A percentile compares a stretch with the other conserved stretches of the same genome.
phyloP scores from a whole-genome alignment of 2,329 filamentous ascomycete genomes.

The Nigrograna mackinnonii region DNA sequence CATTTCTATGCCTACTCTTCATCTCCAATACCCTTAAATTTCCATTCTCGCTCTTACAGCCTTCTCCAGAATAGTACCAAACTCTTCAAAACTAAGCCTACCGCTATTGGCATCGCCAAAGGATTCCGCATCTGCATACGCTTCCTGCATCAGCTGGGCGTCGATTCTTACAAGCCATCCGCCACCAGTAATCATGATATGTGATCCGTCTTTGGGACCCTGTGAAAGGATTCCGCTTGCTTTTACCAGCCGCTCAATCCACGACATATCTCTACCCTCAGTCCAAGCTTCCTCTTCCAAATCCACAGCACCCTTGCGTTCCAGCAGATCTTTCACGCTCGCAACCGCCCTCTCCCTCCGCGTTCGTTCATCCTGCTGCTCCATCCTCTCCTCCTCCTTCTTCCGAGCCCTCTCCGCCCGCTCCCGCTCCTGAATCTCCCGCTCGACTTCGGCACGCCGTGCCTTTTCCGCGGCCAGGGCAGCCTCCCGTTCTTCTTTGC shows the following conservation, averaged over 20 bases:
- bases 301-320: constrained; percentile 27
- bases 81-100: constrained; percentile 38
- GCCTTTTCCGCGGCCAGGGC: constrained; percentile 44
- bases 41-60: constrained; percentile 28
- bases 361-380: constrained; percentile 37
- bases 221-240: constrained; percentile 43
- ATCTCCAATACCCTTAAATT: background rate
- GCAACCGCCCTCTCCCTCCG: constrained; percentile 32
- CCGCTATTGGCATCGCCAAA: constrained; percentile 28
- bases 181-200: constrained; percentile 46
- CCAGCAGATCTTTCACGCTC: constrained; percentile 28
- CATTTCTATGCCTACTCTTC: background rate
- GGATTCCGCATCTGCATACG: constrained; percentile 40
- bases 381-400: constrained; percentile 42
- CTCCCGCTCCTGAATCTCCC: constrained; percentile 45
- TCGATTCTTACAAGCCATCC: constrained; percentile 49
- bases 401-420: constrained; percentile 42
- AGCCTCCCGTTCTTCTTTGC: constrained; percentile 50
- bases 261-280: constrained; percentile 46
- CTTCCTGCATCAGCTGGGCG: constrained; percentile 40
- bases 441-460: constrained; percentile 46
- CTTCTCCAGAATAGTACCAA: constrained; percentile 43
- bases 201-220: constrained; percentile 17
- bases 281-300: constrained; percentile 44
- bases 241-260: constrained; percentile 48